These are phyloP conservation scores for Thelephora terrestris DNA, from an alignment of 1,284 basidiomycete genomes.

Conservation along the genomic window DNA sequence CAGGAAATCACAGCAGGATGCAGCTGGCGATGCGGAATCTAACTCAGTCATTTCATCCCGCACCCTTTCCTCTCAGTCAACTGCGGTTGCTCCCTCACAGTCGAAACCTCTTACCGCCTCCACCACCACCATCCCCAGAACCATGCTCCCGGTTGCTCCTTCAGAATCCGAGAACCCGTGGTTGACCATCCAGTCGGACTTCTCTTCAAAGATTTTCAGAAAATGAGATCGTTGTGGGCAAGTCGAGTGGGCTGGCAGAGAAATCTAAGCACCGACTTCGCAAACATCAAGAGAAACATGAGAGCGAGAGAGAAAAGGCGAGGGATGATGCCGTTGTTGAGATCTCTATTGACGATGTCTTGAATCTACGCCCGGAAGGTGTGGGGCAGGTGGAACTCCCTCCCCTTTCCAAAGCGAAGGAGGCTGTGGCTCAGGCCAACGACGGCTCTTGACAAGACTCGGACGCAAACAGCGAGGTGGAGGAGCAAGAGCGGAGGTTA, in stretches of 20 bases:
- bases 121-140: conserved; percentile 8
- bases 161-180: conserved; percentile 52
- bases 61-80: no score
- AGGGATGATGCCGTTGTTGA: conserved; percentile 72
- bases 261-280: conserved; percentile 64
- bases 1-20: no score
- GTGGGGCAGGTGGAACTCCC: neutral
- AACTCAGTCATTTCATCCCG: no score
- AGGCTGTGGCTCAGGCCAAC: conserved; percentile 9
- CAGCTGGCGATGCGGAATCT: no score
- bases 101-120: conserved; percentile 14
- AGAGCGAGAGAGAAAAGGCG: conserved; percentile 44
- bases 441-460: conserved; percentile 34
- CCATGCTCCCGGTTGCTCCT: conserved; percentile 10
- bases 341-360: conserved; percentile 50
- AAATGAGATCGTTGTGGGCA: conserved; percentile 61
- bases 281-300: conserved; percentile 47
- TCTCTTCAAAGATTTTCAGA: conserved; percentile 30
- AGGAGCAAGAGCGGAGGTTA: conserved; percentile 49
- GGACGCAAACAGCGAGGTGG: conserved; percentile 54
- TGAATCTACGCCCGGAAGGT: conserved; percentile 26
- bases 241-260: conserved; percentile 44
- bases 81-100: conserved; percentile 5
- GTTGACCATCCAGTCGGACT: conserved; percentile 38
- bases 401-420: conserved; percentile 3